Base-by-base conservation (phyloP, 2,329 filamentous ascomycete genomes). In the Ceratocystis variospora region DNA sequence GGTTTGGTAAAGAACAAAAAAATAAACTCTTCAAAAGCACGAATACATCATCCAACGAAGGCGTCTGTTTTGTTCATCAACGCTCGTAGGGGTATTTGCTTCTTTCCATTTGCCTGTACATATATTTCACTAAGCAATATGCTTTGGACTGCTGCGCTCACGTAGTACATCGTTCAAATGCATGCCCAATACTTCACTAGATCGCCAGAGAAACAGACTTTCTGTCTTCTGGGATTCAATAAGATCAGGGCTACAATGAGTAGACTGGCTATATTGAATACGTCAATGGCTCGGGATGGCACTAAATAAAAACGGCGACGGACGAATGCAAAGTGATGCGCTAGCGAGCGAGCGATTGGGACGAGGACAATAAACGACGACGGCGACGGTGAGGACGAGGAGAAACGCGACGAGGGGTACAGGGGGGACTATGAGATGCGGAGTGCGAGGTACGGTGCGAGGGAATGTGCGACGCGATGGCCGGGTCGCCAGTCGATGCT, bases 141-240 rank as follows among this genome's bases (percentile, higher is more conserved):
- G 46, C 62, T 55, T 64, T 53, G n/a, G 46, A 37, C 44, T 53
- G 46, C 62, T 64, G 62, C 62, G 62, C 62, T 22, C 62, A 41
- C 62, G 46, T n/a, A 55, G 12, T 7, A 55, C 45, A 64, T n/a
- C 50, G 63, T 65, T 65, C 33, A 61, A 46, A 48, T 64, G 48
- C 64, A 57, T 50, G 44, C 64, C 62, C 57, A 46, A 67, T 67
- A 67, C 66, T 65, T 65, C 62, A 64, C 63, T 61, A 57, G 66
- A 63, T 67, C 46, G 46, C 62, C 66, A 65, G 19, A 61, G 12
- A 28, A 50, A 50, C 57, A 41, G 2, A 15, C 25, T n/a, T 45
- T 50, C 12, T 41, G 12, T 53, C 17, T 53, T 53, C 22, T 64
- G n/a, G 8, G 31, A 33, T 22, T 33, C 15, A 64, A 22, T 31